Conservation (phyloP, 2,329 filamentous ascomycete species). For the Thielaviopsis ethacetica region DNA sequence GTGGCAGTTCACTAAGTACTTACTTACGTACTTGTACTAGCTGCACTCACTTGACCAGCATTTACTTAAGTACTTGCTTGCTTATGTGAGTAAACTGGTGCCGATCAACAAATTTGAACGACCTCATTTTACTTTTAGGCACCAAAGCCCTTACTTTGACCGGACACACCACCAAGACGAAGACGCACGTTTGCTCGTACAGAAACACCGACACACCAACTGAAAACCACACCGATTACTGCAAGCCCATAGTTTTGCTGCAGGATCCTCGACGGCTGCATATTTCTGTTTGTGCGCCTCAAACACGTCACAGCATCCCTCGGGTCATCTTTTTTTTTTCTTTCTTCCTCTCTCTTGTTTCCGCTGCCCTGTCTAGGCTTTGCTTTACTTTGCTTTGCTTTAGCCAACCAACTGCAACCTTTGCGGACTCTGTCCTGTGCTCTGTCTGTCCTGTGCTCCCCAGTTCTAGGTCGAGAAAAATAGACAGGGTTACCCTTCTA, state of each 20-base stretch:
- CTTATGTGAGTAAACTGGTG: background rate
- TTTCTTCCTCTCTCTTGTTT: background rate
- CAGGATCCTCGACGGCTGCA: background rate
- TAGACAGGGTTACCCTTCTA: background rate
- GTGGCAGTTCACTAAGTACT: background rate
- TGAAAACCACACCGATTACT: background rate
- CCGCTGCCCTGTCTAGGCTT: background rate
- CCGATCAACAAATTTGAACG: background rate
- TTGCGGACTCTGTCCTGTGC: background rate
- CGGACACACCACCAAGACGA: background rate
- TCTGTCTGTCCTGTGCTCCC: background rate
- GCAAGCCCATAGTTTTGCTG: background rate
- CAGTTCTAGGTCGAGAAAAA: background rate
- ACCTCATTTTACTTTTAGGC: background rate
- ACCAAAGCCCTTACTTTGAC: background rate
- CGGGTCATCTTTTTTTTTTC: background rate
- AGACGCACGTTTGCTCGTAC: background rate
- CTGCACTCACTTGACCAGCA: background rate
- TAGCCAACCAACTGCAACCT: background rate
- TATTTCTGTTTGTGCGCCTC: background rate
- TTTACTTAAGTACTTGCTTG: too few species aligned
- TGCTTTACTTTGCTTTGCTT: background rate
- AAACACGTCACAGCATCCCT: background rate
- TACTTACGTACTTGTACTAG: background rate
- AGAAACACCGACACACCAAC: background rate